Base-by-base conservation (phyloP, 306 rosid genomes). In the Rosa rugosa region DNA sequence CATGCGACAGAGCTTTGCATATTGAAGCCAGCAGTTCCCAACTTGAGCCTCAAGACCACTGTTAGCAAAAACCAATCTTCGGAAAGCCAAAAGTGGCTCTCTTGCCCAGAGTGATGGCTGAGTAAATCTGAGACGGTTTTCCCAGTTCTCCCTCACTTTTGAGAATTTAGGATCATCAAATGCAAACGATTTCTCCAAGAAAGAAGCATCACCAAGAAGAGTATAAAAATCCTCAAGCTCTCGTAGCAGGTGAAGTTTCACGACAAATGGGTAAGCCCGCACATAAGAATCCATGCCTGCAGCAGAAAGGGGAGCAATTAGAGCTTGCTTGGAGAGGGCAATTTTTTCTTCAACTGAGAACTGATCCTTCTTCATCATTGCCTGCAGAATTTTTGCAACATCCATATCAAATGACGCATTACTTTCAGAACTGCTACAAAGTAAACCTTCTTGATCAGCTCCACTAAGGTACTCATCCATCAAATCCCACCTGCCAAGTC, bases 241-340 rank as follows among this genome's bases (percentile, higher is more conserved):
- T 78, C 92, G 75, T 34, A 95, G 86, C 56, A 95, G 88, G 90
- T 95, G 99, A 87, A 95, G 97, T 83, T 95, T 95, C 84, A 89
- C 97, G 82, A 93, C 88, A 85, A 88, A 88, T 65, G 99, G 99
- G 82, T 95, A 95, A 68, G 99, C 98, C 18, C 96, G 89, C 79
- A 86, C 87, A 83, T 91, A 95, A 59, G 98, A 95, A 88, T 95
- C 98, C 99, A 95, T 95, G 72, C 98, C 99, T 46, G 99, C 98
- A 80, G 99, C 99, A 69, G 98, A 93, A 46, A 95, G 83, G 85
- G 94, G 94, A 82, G 98, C 97, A 88, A 90, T 95, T 54, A 95
- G 83, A 72, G 98, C 90, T 85, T 85, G 98, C 89, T 92, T 95
- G 79, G 99, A 92, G 77, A 91, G 77, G 82, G 96, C 92, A 75